A percentile compares a stretch with the other conserved stretches of the same genome.
phyloP scores from a whole-genome alignment of 1,284 basidiomycete species.

The Marasmius fiardii region DNA sequence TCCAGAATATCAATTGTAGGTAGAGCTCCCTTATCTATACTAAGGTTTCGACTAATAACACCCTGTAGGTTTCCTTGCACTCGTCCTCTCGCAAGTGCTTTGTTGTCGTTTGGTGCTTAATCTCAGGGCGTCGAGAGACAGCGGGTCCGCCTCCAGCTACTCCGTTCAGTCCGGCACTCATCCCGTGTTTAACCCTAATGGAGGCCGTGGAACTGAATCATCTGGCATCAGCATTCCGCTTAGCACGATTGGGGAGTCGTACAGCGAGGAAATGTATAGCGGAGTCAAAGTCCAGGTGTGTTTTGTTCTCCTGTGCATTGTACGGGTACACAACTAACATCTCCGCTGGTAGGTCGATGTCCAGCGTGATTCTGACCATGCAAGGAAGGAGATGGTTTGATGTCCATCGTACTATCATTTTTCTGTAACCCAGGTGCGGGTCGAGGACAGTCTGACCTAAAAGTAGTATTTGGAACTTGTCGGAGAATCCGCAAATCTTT shows the following conservation, averaged over 20 bases:
- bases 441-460: too few relatives aligned
- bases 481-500: too few relatives aligned
- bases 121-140: not conserved
- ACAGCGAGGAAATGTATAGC: not conserved
- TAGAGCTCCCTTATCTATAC: not conserved
- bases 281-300: conserved; percentile 1
- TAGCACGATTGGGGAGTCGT: not conserved
- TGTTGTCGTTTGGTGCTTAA: conserved; percentile 1
- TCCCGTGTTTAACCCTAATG: not conserved
- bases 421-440: too few relatives aligned
- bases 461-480: too few relatives aligned
- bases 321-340: not conserved
- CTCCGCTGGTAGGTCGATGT: not conserved
- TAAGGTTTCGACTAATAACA: not conserved
- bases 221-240: not conserved
- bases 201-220: not conserved
- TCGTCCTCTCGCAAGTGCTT: conserved; percentile 1
- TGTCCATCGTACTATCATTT: too few relatives aligned
- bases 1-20: conserved; percentile 1
- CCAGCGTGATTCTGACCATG: not conserved
- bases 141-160: not conserved
- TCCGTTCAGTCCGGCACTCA: not conserved
- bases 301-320: not conserved
- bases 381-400: not conserved
- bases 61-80: not conserved